A percentile compares a stretch with the other conserved stretches of the same genome.
Evolutionary conservation across 2,329 filamentous ascomycete species (phyloP).

Genomic region (Aspergillus thermomutatus): DNA sequence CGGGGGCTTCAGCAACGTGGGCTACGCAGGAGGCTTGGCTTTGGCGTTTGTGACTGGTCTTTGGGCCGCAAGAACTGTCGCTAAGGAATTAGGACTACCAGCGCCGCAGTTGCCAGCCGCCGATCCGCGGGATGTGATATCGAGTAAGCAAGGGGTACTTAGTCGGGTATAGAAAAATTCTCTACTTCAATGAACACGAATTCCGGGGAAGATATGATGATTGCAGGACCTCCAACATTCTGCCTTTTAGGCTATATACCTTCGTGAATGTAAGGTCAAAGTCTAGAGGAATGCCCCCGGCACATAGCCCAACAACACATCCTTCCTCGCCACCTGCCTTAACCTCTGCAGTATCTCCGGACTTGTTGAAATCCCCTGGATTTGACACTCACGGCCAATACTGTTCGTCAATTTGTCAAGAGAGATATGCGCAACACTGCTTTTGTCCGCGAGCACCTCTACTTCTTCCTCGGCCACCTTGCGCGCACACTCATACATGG

Average conservation of each 20-base stretch:
- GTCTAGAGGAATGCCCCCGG: not conserved
- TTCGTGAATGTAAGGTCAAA: not conserved
- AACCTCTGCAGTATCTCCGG: not conserved
- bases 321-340: not conserved
- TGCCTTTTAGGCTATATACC: not conserved
- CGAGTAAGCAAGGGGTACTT: not conserved
- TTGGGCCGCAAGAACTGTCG: slow-evolving; percentile 20
- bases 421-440: not conserved
- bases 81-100: slow-evolving; percentile 15
- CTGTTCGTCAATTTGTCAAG: not conserved
- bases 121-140: slow-evolving; percentile 5
- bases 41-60: slow-evolving; percentile 27
- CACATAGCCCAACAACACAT: not conserved
- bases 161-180: not conserved
- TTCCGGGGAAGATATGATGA: not conserved
- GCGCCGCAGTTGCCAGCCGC: slow-evolving; percentile 18
- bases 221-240: not conserved
- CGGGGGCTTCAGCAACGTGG: slow-evolving; percentile 23
- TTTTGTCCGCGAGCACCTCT: not conserved
- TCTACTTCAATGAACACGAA: not conserved
- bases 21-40: slow-evolving; percentile 26
- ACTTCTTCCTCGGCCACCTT: not conserved
- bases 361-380: not conserved
- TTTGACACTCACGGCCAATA: not conserved
- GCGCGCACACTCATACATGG: not conserved